Conservation (phyloP, 169 alveolate genomes). For the Cryptosporidium ubiquitum region DNA sequence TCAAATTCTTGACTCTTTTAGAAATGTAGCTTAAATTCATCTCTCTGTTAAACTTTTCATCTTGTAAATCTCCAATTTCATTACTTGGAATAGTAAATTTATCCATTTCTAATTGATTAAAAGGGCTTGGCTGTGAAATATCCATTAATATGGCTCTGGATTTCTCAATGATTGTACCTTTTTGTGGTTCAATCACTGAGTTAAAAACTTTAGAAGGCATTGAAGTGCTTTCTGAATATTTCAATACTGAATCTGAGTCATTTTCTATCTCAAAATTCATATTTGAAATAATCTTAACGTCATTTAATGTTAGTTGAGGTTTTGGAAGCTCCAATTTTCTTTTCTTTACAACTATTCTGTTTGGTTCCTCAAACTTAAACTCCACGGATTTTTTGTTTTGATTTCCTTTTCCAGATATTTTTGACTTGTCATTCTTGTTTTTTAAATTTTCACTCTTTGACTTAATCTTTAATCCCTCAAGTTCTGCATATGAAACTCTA, state of each 20-base stretch:
- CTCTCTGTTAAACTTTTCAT: background rate
- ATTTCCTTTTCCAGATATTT: background rate
- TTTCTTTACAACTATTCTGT: constrained; percentile 18
- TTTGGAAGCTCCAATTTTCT: constrained; percentile 50
- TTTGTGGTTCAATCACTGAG: background rate
- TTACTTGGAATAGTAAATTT: background rate
- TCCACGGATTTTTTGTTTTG: background rate
- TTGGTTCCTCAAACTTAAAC: constrained; percentile 53
- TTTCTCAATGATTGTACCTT: constrained; percentile 35
- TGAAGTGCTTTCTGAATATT: background rate
- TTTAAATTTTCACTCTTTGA: constrained; percentile 2
- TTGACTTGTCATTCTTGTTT: constrained; percentile 14
- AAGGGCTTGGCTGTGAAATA: constrained; percentile 46
- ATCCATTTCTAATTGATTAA: constrained; percentile 45
- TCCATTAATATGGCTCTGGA: constrained; percentile 31
- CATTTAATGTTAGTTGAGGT: constrained; percentile 52
- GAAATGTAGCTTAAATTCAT: background rate
- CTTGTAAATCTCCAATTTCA: background rate
- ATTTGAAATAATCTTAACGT: constrained; percentile 19
- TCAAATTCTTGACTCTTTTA: background rate
- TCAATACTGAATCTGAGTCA: constrained; percentile 3
- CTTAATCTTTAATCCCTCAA: constrained; percentile 41
- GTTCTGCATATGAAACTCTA: constrained; percentile 60
- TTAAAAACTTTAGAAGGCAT: background rate
- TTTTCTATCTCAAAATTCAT: constrained; percentile 15